These are phyloP conservation scores for Claviceps pazoutovae DNA, from an alignment of 2,329 filamentous ascomycete genomes.

Conservation along the genomic window DNA sequence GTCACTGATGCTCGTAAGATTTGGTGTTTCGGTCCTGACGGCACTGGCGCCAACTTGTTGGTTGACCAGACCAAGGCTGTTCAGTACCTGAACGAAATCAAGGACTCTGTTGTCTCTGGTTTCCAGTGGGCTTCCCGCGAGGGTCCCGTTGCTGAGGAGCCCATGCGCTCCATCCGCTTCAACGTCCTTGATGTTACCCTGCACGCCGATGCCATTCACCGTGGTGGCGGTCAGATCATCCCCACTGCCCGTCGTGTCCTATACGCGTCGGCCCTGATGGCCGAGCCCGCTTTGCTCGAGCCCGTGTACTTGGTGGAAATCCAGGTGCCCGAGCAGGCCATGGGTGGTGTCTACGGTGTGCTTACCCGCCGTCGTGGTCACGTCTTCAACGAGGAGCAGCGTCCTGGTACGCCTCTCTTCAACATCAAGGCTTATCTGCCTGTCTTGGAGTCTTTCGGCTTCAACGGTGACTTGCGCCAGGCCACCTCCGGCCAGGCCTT, in stretches of 20 bases:
- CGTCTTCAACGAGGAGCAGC: slow-evolving; percentile 97
- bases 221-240: slow-evolving; percentile 98
- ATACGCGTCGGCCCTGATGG: slow-evolving; percentile 83
- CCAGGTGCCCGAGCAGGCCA: slow-evolving; percentile 93
- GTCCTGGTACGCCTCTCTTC: slow-evolving; percentile 96
- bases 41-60: slow-evolving; percentile 92
- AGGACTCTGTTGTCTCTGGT: slow-evolving; percentile 98
- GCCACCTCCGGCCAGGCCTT: slow-evolving; percentile 95
- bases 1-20: slow-evolving; percentile 99
- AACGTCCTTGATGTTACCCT: slow-evolving; percentile 99
- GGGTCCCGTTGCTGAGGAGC: slow-evolving; percentile 95
- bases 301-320: slow-evolving; percentile 99
- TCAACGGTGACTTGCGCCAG: slow-evolving; percentile 92
- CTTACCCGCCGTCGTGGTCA: slow-evolving; percentile 96
- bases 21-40: slow-evolving; percentile 99
- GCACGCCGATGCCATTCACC: slow-evolving; percentile 98
- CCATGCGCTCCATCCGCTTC: slow-evolving; percentile 92
- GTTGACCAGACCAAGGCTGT: slow-evolving; percentile 99
- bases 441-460: slow-evolving; percentile 96
- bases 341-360: slow-evolving; percentile 99
- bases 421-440: slow-evolving; percentile 96
- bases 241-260: slow-evolving; percentile 95
- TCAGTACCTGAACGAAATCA: slow-evolving; percentile 99
- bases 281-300: slow-evolving; percentile 83
- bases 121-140: slow-evolving; percentile 99